phyloP scores from a whole-genome alignment of 331 rosid genomes.

The Stylosanthes scabra region DNA sequence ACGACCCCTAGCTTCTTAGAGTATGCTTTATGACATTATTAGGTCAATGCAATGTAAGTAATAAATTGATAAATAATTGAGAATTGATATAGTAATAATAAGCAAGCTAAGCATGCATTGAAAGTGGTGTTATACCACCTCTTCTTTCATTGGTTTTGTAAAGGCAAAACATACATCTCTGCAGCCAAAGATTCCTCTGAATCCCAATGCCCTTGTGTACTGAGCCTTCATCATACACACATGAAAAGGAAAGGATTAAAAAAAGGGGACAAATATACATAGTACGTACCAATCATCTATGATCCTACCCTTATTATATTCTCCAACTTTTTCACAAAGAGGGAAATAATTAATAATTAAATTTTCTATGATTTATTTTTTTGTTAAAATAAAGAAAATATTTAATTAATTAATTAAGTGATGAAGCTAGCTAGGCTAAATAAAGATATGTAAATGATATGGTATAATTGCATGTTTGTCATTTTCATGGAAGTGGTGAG shows the following conservation, averaged over 20 bases:
- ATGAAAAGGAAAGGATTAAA: slow-evolving; percentile 24
- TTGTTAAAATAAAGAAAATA: too few relatives aligned
- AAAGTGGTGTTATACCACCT: slow-evolving; percentile 47
- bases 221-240: slow-evolving; percentile 14
- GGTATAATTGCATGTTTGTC: slow-evolving; percentile 9
- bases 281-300: neutral
- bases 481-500: slow-evolving; percentile 37
- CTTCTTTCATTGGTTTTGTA: slow-evolving; percentile 48
- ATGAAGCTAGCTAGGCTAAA: too few relatives aligned
- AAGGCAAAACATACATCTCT: slow-evolving; percentile 40
- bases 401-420: neutral
- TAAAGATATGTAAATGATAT: slow-evolving; percentile 14
- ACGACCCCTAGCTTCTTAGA: neutral
- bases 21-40: slow-evolving; percentile 30
- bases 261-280: neutral
- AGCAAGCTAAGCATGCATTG: slow-evolving; percentile 24
- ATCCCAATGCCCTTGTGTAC: slow-evolving; percentile 45
- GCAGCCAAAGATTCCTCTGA: slow-evolving; percentile 58
- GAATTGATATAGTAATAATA: neutral
- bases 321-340: neutral
- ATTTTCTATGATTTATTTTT: neutral
- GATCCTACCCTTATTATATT: neutral
- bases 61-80: neutral
- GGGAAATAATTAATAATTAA: neutral
- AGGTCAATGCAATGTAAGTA: slow-evolving; percentile 31